Base-by-base conservation (phyloP, 225 moss, liverwort and hornwort species). In the Antitrichia curtipendula region DNA sequence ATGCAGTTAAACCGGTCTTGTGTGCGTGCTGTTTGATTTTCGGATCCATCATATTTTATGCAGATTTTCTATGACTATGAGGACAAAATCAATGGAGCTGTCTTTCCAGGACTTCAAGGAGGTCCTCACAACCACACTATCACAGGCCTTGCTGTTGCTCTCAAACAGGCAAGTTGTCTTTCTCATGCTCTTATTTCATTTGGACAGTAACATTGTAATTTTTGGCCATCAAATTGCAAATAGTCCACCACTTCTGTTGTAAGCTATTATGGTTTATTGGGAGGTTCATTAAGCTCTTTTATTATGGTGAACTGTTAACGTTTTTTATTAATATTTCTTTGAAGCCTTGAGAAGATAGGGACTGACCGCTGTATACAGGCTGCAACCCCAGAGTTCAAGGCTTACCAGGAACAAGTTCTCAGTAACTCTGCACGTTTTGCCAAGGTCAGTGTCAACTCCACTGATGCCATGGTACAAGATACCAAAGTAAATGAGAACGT, bases 91-190 rank as follows among this genome's bases (percentile, higher is more conserved):
- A 97, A 98, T 79, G 92, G 82, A 41, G 92, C 96, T 82, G 98
- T 98, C 31, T 98, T 98, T 87, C 98, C 97, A 65, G 98, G 98
- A 89, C 97, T 98, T 87, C 98, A 98, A 90, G 97, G 98, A 32
- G 98, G 98, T 50, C 98, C 98, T 81, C 98, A 98, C 86, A 98
- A 98, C 81, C 98, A 98, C 84, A 98, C 97, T 47, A 98, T 98
- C 66, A 74, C 95, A 78, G 98, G 95, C 45, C 97, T 97, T 88
- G 98, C 97, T 79, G 98, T 98, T 64, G 98, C 98, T 52, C 92
- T 98, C 54, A 98, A 97, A 81, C 98, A 98, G 93, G 95, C 89
- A 88, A 78, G 70, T 80, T 49, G 57, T 24, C 83, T 62, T 80
- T 50, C 49, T 69, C 62, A 16, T 69, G 54, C 79, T 36, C 31